These are phyloP conservation scores for Platanus orientalis DNA, from an alignment of 164 flowering plant genomes.

Conservation along the genomic window DNA sequence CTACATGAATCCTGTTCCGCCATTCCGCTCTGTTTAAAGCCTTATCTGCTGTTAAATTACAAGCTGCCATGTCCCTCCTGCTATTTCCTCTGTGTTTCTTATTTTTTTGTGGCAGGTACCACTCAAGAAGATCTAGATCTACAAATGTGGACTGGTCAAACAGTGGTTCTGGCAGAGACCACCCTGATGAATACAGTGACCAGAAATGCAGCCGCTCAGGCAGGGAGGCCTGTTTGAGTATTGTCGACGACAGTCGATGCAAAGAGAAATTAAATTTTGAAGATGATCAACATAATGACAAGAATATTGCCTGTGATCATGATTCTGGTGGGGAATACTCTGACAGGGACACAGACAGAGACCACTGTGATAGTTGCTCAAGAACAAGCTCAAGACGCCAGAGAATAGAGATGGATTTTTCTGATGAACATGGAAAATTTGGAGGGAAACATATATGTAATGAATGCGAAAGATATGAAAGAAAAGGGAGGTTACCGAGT, in stretches of 20 bases:
- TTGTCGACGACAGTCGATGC: conserved; percentile 6
- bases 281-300: conserved; percentile 3
- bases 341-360: conserved; percentile 7
- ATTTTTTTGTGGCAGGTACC: conserved; percentile 33
- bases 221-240: conserved; percentile 8
- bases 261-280: conserved; percentile 10
- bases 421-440: conserved; percentile 2
- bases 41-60: too few species aligned
- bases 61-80: too few species aligned
- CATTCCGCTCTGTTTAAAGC: too few species aligned
- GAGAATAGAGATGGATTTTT: conserved; percentile 1
- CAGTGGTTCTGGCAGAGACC: conserved; percentile 21
- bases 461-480: neutral
- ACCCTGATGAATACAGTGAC: conserved; percentile 14
- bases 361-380: neutral
- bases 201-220: conserved; percentile 4
- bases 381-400: conserved; percentile 5
- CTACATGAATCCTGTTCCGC: too few species aligned
- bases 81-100: neutral
- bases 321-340: conserved; percentile 17
- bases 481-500: conserved; percentile 1
- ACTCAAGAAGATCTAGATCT: conserved; percentile 42
- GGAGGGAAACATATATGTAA: conserved; percentile 3
- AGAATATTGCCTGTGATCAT: conserved; percentile 9
- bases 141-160: conserved; percentile 24